Base-by-base conservation (phyloP, 768 basidiomycete genomes). In the Boletus rufocinnamomeus region DNA sequence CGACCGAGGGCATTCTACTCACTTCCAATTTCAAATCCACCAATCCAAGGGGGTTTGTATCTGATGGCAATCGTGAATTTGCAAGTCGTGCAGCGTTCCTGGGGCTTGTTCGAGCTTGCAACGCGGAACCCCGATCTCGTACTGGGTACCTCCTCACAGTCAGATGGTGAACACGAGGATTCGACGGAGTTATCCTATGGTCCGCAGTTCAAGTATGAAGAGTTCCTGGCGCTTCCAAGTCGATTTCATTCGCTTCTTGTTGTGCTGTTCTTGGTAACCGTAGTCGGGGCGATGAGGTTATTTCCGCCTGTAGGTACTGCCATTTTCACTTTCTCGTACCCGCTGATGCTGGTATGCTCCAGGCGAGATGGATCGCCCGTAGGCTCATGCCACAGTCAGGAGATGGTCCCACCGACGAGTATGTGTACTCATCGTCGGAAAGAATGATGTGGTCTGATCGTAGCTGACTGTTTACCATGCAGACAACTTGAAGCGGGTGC, bases 181-280 rank as follows among this genome's bases (percentile, higher is more conserved):
- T 45, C 64, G 27, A 52, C 61, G 43, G 60, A 54, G 35, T 56
- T 68, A 2, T 50, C 71, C 16, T 95, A 95, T 66, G 95, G 91
- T 6, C 76, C 84, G 0, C 66, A 80, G 3, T 93, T 97, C 77
- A 76, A 75, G 46, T 96, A 95, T 69, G 84, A 86, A 51, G 93
- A 95, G 71, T 88, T 89, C 57, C 21, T 82, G 62, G 75, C 72
- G 4, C 77, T 74, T 50, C 68, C 73, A 5, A 77, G 75, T 35
- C 69, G 67, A 25, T 6, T 84, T 5, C 65, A 74, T n/a, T 77
- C 82, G 14, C 46, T 80, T 6, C 14, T 80, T 2, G 54, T 78
- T 14, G 76, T 80, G n/a, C 41, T 78, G 10, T 66, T 76, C 71
- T 10, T 66, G 46, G 57, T 60, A 2, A 45, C 50, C 10, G 63